Conservation (phyloP, 2,329 filamentous ascomycete species). For the Incumbomyces lentus region DNA sequence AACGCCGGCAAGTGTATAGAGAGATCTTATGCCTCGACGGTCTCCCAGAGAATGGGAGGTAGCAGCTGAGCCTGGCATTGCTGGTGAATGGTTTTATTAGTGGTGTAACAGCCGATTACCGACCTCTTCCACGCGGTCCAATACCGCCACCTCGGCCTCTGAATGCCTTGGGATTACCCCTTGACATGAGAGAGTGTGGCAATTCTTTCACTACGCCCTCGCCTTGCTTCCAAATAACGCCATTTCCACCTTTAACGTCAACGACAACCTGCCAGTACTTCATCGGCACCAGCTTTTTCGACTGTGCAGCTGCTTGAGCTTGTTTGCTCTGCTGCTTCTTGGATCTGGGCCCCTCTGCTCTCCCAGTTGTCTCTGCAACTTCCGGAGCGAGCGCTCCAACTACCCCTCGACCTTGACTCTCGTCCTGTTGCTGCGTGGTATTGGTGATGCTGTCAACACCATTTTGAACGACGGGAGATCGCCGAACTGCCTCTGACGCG, state of each 20-base stretch:
- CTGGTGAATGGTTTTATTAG: too few relatives aligned
- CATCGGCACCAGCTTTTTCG: constrained; percentile 48
- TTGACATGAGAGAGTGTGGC: constrained; percentile 33
- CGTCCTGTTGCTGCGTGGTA: too few relatives aligned
- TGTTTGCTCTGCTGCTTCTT: neutral
- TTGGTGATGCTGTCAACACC: too few relatives aligned
- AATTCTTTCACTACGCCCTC: constrained; percentile 41
- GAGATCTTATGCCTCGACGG: too few relatives aligned
- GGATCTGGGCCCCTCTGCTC: constrained; percentile 26
- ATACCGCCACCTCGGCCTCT: constrained; percentile 17
- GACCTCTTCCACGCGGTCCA: constrained; percentile 9
- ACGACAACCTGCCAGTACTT: constrained; percentile 64
- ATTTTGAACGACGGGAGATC: too few relatives aligned
- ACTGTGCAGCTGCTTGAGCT: constrained; percentile 21
- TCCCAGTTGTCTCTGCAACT: constrained; percentile 30
- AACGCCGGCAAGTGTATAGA: too few relatives aligned
- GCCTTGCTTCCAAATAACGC: constrained; percentile 56
- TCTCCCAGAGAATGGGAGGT: too few relatives aligned
- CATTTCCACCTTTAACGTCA: constrained; percentile 60
- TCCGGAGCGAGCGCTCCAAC: neutral
- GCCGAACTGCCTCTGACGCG: neutral
- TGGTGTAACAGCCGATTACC: neutral
- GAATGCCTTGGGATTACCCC: constrained; percentile 26
- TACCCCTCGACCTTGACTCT: neutral
- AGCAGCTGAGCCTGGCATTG: too few relatives aligned